Evolutionary conservation across 768 basidiomycete species (phyloP).

Genomic region (Rhizopogon sp.): DNA sequence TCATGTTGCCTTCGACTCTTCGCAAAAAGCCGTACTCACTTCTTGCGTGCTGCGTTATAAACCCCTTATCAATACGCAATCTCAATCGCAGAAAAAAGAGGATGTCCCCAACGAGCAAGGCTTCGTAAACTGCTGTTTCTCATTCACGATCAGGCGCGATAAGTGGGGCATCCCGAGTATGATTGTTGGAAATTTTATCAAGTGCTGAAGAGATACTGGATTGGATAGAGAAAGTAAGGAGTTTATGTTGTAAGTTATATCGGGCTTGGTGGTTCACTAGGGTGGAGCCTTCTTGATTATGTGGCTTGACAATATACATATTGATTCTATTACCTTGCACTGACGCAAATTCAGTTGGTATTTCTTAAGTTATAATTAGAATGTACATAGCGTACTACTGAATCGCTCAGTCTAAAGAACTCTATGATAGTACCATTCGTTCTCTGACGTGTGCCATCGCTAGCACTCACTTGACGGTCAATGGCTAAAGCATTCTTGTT

Average conservation of each 20-base stretch:
- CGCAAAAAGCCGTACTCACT: constrained; percentile 88
- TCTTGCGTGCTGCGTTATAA: constrained; percentile 85
- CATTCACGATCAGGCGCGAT: constrained; percentile 83
- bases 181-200: constrained; percentile 89
- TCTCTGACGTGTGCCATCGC: too few relatives aligned
- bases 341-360: too few relatives aligned
- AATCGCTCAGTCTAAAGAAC: too few relatives aligned
- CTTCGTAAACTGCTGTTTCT: constrained; percentile 84
- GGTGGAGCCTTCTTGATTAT: too few relatives aligned
- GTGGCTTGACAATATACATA: too few relatives aligned
- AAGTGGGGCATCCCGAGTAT: constrained; percentile 85
- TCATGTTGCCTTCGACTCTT: constrained; percentile 87
- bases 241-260: constrained; percentile 1
- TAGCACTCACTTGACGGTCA: too few relatives aligned
- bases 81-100: constrained; percentile 25
- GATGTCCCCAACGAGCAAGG: constrained; percentile 53
- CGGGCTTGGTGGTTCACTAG: background rate
- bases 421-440: too few relatives aligned
- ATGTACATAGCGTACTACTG: too few relatives aligned
- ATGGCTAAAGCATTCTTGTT: too few relatives aligned
- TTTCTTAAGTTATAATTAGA: too few relatives aligned
- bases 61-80: constrained; percentile 47
- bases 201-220: constrained; percentile 36
- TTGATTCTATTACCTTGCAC: constrained; percentile 28
- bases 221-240: background rate